Evolutionary conservation across 768 basidiomycete species (phyloP).

Genomic region (Lactifluus subvellereus): DNA sequence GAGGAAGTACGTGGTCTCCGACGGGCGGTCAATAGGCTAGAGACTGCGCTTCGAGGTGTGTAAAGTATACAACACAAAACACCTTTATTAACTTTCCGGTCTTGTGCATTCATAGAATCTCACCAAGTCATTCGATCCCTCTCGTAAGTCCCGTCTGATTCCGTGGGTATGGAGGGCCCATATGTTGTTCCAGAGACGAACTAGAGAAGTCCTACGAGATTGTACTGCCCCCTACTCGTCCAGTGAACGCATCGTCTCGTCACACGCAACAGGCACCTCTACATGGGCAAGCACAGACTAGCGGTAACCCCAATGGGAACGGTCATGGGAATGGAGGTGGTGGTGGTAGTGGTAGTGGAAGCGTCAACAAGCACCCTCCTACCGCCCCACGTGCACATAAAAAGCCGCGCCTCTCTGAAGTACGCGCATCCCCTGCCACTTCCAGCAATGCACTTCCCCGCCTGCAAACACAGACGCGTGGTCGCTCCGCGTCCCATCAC

Average conservation of each 20-base stretch:
- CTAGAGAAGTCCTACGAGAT: constrained; percentile 70
- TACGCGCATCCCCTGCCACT: constrained; percentile 23
- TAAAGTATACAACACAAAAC: constrained; percentile 13
- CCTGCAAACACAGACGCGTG: constrained; percentile 17
- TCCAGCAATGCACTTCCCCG: constrained; percentile 22
- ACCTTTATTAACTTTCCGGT: constrained; percentile 3
- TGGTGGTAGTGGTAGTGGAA: constrained; percentile 26
- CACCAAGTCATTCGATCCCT: constrained; percentile 63
- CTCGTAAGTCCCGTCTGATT: constrained; percentile 48
- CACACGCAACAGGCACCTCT: constrained; percentile 38
- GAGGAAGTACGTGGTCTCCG: constrained; percentile 72
- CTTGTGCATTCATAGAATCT: constrained; percentile 49
- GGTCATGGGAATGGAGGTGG: constrained; percentile 25
- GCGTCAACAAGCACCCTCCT: constrained; percentile 49
- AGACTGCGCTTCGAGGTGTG: constrained; percentile 71
- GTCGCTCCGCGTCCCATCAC: constrained; percentile 19
- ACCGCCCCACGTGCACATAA: constrained; percentile 80
- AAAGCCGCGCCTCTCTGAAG: constrained; percentile 66
- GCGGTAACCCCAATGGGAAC: constrained; percentile 28
- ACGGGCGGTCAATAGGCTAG: constrained; percentile 60
- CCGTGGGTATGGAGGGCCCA: constrained; percentile 10
- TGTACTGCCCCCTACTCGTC: constrained; percentile 43
- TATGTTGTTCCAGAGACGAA: constrained; percentile 49
- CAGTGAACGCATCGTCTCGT: constrained; percentile 36
- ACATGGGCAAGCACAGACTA: constrained; percentile 25